Percentiles rank a stretch among this genome's conserved stretches.
phyloP scores from a whole-genome alignment of 2,329 filamentous ascomycete genomes.

The Botrytis byssoidea region DNA sequence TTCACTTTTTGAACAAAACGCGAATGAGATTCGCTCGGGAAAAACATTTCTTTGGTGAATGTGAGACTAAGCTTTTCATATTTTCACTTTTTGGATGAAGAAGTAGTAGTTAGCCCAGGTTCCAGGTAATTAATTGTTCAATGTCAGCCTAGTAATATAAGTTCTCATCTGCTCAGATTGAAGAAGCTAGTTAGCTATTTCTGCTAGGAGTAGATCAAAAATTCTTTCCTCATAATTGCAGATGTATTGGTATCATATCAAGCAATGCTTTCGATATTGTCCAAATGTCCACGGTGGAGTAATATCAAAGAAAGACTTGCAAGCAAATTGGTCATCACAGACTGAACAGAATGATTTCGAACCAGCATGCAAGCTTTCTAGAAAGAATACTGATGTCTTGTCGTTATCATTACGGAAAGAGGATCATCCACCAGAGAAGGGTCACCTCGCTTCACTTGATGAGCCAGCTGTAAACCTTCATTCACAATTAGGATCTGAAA shows the following conservation, averaged over 20 bases:
- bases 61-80: neutral
- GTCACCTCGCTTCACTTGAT: neutral
- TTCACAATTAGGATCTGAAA: neutral
- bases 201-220: rapidly evolving
- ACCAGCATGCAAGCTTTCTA: neutral
- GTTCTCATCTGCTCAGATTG: neutral
- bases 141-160: neutral
- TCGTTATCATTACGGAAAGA: neutral
- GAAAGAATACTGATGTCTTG: neutral
- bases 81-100: neutral
- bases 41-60: neutral
- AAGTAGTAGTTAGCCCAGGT: neutral
- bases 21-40: neutral
- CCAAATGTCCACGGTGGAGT: neutral
- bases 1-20: neutral
- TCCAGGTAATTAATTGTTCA: neutral
- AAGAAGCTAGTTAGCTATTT: neutral
- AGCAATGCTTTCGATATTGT: neutral
- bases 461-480: neutral
- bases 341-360: rapidly evolving
- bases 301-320: neutral
- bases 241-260: neutral
- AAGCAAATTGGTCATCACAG: neutral
- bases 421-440: neutral
- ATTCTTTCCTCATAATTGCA: neutral